A percentile compares a stretch with the other conserved stretches of the same genome.
Conservation (phyloP, 495 filamentous ascomycete species). For the Tetracladium marchalianum region DNA sequence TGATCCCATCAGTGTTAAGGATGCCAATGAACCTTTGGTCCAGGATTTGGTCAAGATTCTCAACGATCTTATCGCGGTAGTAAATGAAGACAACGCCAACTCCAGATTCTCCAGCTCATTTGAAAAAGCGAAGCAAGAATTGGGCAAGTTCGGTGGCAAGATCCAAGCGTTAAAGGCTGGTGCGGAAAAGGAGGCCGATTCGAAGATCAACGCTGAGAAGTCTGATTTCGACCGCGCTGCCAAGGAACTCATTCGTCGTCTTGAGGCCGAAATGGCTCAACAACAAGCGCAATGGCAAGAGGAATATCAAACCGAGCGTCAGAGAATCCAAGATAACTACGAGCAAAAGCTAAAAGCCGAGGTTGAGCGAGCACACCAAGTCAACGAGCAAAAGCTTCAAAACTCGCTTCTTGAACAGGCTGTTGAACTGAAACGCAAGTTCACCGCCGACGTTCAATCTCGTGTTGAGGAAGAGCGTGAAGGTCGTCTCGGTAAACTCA, state of each 20-base stretch:
- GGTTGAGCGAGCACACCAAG: constrained; percentile 57
- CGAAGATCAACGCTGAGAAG: constrained; percentile 60
- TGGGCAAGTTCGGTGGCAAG: constrained; percentile 64
- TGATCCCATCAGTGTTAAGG: constrained; percentile 59
- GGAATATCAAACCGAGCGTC: constrained; percentile 84
- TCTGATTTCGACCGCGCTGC: constrained; percentile 72
- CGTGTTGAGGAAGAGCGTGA: constrained; percentile 84
- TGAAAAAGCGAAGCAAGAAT: constrained; percentile 69
- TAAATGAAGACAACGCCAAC: constrained; percentile 72
- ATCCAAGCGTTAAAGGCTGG: constrained; percentile 60
- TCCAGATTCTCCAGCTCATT: constrained; percentile 67
- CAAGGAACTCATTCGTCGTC: constrained; percentile 60
- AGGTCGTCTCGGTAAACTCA: constrained; percentile 75
- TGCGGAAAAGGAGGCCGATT: constrained; percentile 60
- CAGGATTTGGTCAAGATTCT: constrained; percentile 91
- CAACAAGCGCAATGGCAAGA: constrained; percentile 73
- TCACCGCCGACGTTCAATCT: constrained; percentile 63
- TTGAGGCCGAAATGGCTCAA: constrained; percentile 58
- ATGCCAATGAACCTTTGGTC: constrained; percentile 74
- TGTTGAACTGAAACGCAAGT: constrained; percentile 73
- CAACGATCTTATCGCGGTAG: constrained; percentile 87
- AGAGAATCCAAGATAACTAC: constrained; percentile 63
- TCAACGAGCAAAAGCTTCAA: constrained; percentile 68
- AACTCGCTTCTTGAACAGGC: constrained; percentile 90
- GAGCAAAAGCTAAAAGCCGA: constrained; percentile 69